Evolutionary conservation across 768 basidiomycete species (phyloP), one percentile per base, ranked within the genome.

Genomic region (Rhizopogon rudus): DNA sequence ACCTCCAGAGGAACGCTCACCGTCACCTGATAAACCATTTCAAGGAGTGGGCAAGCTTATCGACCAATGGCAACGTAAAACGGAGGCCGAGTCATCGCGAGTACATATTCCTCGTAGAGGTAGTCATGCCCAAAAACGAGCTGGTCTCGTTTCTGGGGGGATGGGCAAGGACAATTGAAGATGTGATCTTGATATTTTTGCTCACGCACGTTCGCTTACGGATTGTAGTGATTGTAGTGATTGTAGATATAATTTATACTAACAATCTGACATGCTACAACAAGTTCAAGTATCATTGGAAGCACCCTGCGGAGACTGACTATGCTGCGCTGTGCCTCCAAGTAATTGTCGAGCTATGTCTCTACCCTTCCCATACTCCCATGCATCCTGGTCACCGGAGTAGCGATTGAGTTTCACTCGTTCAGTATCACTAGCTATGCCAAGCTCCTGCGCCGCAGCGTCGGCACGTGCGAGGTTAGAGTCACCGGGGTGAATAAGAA

Each of bases 51-150:
- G 89, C 29, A 88, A 80, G 71, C 75, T 93, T 37, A 93, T 93
- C 60, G 88, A 91, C 65, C 83, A 92, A 65, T 93, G 91, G 91
- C 89, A 93, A 68, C 83, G 81, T 55, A 92, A 87, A 71, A 82
- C 86, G 37, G 84, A 80, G 16, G 71, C 72, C 17, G 83, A 81
- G 39, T 64, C 70, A 46, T 57, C 73, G 25, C 75, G 67, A 25
- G 64, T 66, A 25, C 67, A 67, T 20, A 59, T 58, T 29, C 64
- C 64, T 39, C 75, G 72, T 65, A 74, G 78, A 44, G 67, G 66
- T 41, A 74, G 70, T 33, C 58, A 71, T 50, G 63, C 66, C 29
- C 56, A 68, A 3, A 83, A 77, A 67, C 75, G 78, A 63, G 69
- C 73, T 59, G 64, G 71, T 58, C 67, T 67, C 59, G 61, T 62